Evolutionary conservation across 805 yeast genomes (phyloP).

Genomic region (Metschnikowia peoriensis): DNA sequence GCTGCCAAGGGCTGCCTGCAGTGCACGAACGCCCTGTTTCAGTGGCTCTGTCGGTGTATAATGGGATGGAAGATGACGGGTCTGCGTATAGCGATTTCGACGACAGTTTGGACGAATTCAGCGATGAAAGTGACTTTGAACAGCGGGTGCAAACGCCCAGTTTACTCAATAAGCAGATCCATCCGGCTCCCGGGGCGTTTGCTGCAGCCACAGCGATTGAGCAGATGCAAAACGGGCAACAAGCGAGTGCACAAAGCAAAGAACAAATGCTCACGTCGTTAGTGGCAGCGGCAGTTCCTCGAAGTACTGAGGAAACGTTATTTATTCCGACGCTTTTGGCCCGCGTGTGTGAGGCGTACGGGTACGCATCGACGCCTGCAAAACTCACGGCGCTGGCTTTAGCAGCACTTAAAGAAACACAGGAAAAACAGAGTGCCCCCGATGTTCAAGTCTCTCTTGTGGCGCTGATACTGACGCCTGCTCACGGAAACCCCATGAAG

Average conservation of each 20-base stretch:
- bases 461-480: background rate
- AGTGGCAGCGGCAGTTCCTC: constrained; percentile 71
- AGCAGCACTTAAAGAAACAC: constrained; percentile 53
- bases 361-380: constrained; percentile 71
- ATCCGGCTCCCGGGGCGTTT: constrained; percentile 49
- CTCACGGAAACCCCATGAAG: constrained; percentile 16
- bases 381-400: constrained; percentile 66
- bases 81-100: constrained; percentile 45
- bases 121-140: background rate
- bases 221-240: constrained; percentile 44
- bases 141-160: background rate
- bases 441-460: background rate
- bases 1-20: constrained; percentile 52
- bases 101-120: constrained; percentile 12
- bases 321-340: constrained; percentile 72
- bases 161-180: constrained; percentile 41
- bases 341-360: constrained; percentile 65
- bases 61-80: constrained; percentile 29
- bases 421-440: background rate
- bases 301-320: constrained; percentile 75
- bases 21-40: constrained; percentile 65
- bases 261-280: constrained; percentile 38
- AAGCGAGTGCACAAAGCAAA: constrained; percentile 24
- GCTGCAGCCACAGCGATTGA: constrained; percentile 40
- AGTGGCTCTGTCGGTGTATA: constrained; percentile 58